These are phyloP conservation scores for Cyclotella distinguenda DNA, from an alignment of 108 stramenopile species.

Conservation along the genomic window DNA sequence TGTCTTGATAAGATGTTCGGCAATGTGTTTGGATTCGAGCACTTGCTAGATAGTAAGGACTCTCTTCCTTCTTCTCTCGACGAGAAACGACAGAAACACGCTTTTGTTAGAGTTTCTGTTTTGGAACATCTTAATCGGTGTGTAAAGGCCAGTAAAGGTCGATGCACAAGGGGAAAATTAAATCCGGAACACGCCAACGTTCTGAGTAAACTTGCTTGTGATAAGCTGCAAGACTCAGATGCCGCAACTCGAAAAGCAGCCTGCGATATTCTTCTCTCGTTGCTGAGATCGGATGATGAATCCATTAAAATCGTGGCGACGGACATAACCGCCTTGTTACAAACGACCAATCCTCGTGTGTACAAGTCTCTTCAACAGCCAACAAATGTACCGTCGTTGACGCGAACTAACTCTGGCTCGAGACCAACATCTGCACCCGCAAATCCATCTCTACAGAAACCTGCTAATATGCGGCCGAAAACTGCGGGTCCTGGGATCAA, in stretches of 20 bases:
- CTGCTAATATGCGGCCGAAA: not conserved
- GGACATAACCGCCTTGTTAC: conserved; percentile 40
- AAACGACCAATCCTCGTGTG: conserved; percentile 62
- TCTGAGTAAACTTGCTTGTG: conserved; percentile 44
- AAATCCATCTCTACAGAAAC: conserved; percentile 7
- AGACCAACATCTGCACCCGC: conserved; percentile 10
- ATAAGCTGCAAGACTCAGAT: conserved; percentile 77
- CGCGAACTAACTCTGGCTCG: not conserved
- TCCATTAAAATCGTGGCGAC: conserved; percentile 26
- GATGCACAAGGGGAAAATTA: conserved; percentile 59
- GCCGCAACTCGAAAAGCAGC: conserved; percentile 71
- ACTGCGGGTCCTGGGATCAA: conserved; percentile 1
- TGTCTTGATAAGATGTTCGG: conserved; percentile 82
- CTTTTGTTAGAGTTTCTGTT: conserved; percentile 57
- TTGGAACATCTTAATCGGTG: conserved; percentile 76
- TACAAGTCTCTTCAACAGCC: conserved; percentile 60
- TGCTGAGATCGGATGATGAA: conserved; percentile 49
- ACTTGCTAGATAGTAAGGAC: conserved; percentile 70
- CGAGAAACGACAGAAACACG: conserved; percentile 82
- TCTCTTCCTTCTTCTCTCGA: conserved; percentile 60
- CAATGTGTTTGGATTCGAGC: conserved; percentile 72
- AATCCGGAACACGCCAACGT: conserved; percentile 33
- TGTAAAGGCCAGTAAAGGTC: conserved; percentile 42
- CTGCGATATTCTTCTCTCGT: conserved; percentile 46
- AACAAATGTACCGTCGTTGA: not conserved